Base-by-base conservation (phyloP, 2,329 filamentous ascomycete species). In the Nothopassalora personata region DNA sequence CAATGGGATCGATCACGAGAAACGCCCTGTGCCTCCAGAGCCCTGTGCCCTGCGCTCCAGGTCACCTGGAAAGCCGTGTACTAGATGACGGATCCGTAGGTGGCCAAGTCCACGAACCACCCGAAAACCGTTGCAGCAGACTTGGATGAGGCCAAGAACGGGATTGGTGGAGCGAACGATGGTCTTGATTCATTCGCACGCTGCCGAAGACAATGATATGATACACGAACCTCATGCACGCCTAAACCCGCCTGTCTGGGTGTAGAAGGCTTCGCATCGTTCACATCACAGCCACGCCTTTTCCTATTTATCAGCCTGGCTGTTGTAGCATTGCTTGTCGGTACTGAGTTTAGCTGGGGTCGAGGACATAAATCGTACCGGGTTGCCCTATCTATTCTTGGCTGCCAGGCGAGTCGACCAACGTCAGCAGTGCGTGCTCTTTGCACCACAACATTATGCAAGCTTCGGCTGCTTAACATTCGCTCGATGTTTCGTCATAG, bases 51-150 rank as follows among this genome's bases (percentile, higher is more conserved):
- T 8, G 67, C 69, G 36, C 79, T 66, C 0, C 70, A 76, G 4
- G 77, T 80, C 27, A 70, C 68, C 8, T 74, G 57, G 28, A 79
- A 72, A 13, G 73, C 71, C 13, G 76, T 73, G 70, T 77, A 81
- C 0, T 86, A 86, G 0, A 87, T 7, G 8, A 58, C 56, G 34
- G 54, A 58, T 30, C 56, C 56, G 45, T 51, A 58, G 6, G 88
- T 91, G 19, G 89, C 78, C 66, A 89, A 71, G 54, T 81, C 86
- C 43, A 88, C 82, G 65, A 90, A 85, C 87, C 87, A 91, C 36
- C 78, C 79, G 59, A 91, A 74, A 1, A 91, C 88, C 27, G 86
- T 82, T 34, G 45, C 56, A 4, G 87, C 81, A 0, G 85, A 80
- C 59, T 79, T 80, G 61, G 84, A 81, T 6, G 84, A 87, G 11